Conservation (phyloP, 169 alveolate genomes). For the Cryptosporidium meleagridis region DNA sequence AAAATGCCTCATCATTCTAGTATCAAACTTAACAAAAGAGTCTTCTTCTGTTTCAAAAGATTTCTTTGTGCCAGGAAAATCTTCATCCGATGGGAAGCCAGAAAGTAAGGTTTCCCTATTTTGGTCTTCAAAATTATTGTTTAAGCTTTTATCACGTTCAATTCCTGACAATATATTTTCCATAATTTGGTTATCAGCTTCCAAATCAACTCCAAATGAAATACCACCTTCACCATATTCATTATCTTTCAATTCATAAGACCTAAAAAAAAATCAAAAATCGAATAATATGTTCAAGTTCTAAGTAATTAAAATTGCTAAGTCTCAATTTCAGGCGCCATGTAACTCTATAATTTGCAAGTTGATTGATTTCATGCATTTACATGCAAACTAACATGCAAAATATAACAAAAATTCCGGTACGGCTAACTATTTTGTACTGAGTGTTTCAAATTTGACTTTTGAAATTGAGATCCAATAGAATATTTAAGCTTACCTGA, state of each 20-base stretch:
- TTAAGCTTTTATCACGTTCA: slow-evolving; percentile 1
- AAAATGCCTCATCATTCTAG: slow-evolving; percentile 42
- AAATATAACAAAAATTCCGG: neutral
- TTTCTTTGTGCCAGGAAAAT: neutral
- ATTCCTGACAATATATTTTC: slow-evolving; percentile 9
- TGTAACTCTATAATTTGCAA: neutral
- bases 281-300: neutral
- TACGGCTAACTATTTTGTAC: too few species aligned
- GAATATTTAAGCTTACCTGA: neutral
- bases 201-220: neutral
- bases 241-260: neutral
- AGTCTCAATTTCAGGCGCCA: neutral
- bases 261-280: neutral
- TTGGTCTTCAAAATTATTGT: neutral
- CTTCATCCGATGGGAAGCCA: neutral
- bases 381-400: neutral
- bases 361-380: neutral
- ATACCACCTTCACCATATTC: neutral
- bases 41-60: neutral
- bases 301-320: neutral
- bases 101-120: neutral
- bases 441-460: neutral
- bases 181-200: slow-evolving; percentile 9
- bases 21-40: slow-evolving; percentile 67
- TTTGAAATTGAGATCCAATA: neutral